Evolutionary conservation across 805 yeast species (phyloP).

Genomic region (Kuraishia borneana): DNA sequence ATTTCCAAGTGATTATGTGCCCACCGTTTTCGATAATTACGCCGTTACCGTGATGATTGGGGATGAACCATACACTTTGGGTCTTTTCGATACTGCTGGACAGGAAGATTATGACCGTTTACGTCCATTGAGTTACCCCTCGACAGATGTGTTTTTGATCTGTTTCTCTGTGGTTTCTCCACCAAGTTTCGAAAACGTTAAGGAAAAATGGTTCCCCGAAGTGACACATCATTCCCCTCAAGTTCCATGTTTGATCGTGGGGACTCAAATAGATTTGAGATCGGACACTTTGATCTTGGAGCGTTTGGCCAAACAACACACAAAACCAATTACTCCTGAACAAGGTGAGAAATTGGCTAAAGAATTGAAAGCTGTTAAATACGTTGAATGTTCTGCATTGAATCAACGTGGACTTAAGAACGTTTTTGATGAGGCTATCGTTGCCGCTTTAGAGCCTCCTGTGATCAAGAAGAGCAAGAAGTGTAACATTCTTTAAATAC

Average conservation of each 20-base stretch:
- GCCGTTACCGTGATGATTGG: conserved; percentile 95
- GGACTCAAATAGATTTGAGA: conserved; percentile 92
- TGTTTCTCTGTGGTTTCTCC: conserved; percentile 97
- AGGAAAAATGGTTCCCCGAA: conserved; percentile 98
- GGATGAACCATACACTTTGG: conserved; percentile 94
- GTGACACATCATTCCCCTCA: conserved; percentile 93
- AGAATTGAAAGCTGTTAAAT: conserved; percentile 90
- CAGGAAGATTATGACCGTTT: conserved; percentile 98
- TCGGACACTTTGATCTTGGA: conserved; percentile 87
- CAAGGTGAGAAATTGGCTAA: conserved; percentile 90
- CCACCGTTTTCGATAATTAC: conserved; percentile 95
- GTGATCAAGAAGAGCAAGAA: conserved; percentile 71
- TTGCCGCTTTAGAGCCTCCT: conserved; percentile 96
- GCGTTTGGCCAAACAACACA: conserved; percentile 82
- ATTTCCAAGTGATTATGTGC: conserved; percentile 96
- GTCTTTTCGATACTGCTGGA: conserved; percentile 98
- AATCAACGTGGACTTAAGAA: conserved; percentile 95
- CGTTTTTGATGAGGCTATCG: conserved; percentile 97
- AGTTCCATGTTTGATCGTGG: conserved; percentile 95
- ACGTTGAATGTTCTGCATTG: conserved; percentile 95
- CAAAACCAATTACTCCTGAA: conserved; percentile 74
- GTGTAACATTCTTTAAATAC: conserved; percentile 65
- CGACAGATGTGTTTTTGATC: conserved; percentile 91
- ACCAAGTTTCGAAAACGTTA: conserved; percentile 93
- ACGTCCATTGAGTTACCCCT: conserved; percentile 94